Evolutionary conservation across 83 land plant species (phyloP), one percentile per base, ranked within the genome.

Genomic region (Picea mariana): DNA sequence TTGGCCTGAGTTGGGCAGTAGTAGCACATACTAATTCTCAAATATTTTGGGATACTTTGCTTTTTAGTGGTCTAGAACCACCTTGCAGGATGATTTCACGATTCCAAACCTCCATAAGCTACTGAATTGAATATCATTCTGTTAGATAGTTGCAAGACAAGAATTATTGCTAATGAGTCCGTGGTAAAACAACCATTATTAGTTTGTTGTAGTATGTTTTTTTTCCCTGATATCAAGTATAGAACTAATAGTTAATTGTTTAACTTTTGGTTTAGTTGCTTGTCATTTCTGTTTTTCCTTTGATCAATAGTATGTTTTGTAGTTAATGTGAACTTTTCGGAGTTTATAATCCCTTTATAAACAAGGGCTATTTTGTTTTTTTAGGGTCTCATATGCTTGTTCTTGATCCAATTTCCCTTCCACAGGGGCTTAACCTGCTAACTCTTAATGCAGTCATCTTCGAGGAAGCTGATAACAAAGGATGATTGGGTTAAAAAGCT

Each of bases 401-500:
- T 69, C 75, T 38, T 38, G 75, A 38, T 68, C 42, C 47, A 88
- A 83, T 88, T 52, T 52, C 58, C 58, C 3, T 9, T 52, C 58
- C 58, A 52, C 3, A 13, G 13, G 58, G 13, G 58, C 58, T 12
- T 52, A 52, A 52, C 58, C 44, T 38, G 75, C 21, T 38, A 69
- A 38, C 20, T 38, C 44, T 69, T 38, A 42, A 69, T 69, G 75
- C 75, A 88, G 85, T 88, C 90, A 63, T 89, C 90, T 58, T 84
- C 89, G 18, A 87, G 87, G 89, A 89, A 89, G 86, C 79, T 84
- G 52, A 80, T 86, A 12, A 84, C 86, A 47, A 86, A 78, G 81
- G 90, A 89, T 71, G 90, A 89, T 81, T 89, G 90, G 90, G 84
- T 87, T 69, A 87, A 81, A 80, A 89, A 87, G 82, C 89, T 89